Conservation (phyloP, 2,329 filamentous ascomycete genomes). For the Tolypocladium sp. region DNA sequence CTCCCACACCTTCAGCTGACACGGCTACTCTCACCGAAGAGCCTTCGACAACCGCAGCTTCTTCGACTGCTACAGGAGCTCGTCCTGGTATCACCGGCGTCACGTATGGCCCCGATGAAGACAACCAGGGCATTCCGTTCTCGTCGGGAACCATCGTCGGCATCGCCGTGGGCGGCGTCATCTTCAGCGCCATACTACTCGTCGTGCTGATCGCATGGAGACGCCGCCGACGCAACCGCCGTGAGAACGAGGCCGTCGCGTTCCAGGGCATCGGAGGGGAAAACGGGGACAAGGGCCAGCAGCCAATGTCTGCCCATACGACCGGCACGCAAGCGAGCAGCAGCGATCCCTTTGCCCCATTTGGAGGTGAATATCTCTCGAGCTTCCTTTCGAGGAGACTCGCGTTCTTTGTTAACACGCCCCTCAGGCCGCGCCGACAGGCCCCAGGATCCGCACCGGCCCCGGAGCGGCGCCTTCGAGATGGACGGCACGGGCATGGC, state of each 20-base stretch:
- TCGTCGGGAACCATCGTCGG: slow-evolving; percentile 24
- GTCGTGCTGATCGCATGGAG: slow-evolving; percentile 10
- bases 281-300: slow-evolving; percentile 16
- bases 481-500: slow-evolving; percentile 24
- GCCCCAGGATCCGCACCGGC: slow-evolving; percentile 14
- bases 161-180: slow-evolving; percentile 17
- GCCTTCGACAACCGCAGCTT: background rate
- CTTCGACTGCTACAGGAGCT: background rate
- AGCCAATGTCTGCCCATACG: slow-evolving; percentile 15
- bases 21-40: background rate
- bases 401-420: background rate
- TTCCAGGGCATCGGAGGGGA: slow-evolving; percentile 7
- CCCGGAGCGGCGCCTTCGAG: slow-evolving; percentile 22
- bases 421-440: slow-evolving; percentile 22
- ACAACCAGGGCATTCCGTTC: slow-evolving; percentile 2
- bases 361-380: slow-evolving; percentile 28
- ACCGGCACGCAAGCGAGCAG: slow-evolving; percentile 13
- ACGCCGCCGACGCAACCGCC: slow-evolving; percentile 10
- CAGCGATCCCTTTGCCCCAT: slow-evolving; percentile 31
- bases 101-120: background rate
- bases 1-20: slow-evolving; percentile 2
- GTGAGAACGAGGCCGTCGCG: slow-evolving; percentile 1
- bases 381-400: background rate
- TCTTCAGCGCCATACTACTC: slow-evolving; percentile 15
- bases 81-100: background rate